Percentiles rank a stretch among this genome's conserved stretches.
Evolutionary conservation across 1,139 yeast genomes (phyloP).

Genomic region (Yamadazyma diospyri): DNA sequence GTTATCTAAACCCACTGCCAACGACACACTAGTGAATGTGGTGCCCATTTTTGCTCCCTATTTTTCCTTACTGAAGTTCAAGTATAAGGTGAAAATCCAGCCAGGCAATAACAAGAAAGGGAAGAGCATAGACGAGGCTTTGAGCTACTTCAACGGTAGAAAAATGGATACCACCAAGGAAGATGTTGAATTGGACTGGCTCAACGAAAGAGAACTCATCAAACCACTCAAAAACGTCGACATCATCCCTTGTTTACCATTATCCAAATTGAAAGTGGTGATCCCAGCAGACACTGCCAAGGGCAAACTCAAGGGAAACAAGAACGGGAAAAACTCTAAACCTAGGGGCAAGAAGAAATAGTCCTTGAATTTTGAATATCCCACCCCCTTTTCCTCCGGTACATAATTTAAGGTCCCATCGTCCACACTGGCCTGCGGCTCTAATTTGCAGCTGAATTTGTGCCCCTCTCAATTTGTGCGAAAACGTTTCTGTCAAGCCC

Average conservation of each 20-base stretch:
- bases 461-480: too few species aligned
- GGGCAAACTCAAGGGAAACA: neutral
- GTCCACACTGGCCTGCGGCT: too few species aligned
- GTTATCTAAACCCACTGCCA: slow-evolving; percentile 38
- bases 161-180: slow-evolving; percentile 47
- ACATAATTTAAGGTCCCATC: too few species aligned
- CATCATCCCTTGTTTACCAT: slow-evolving; percentile 36
- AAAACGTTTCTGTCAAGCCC: neutral
- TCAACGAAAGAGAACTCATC: slow-evolving; percentile 57
- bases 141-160: slow-evolving; percentile 53
- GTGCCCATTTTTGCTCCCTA: slow-evolving; percentile 95
- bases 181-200: slow-evolving; percentile 70
- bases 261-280: slow-evolving; percentile 36
- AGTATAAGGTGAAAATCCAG: slow-evolving; percentile 80
- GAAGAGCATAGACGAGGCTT: slow-evolving; percentile 69
- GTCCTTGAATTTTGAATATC: too few species aligned
- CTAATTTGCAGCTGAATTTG: too few species aligned
- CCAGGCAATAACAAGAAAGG: slow-evolving; percentile 91
- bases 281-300: slow-evolving; percentile 20
- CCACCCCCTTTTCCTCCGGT: too few species aligned
- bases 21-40: slow-evolving; percentile 51
- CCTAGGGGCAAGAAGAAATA: slow-evolving; percentile 8
- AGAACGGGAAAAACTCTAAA: slow-evolving; percentile 1
- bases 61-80: slow-evolving; percentile 68
- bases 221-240: slow-evolving; percentile 54